Percentiles rank a stretch among this genome's conserved stretches.
Conservation (phyloP, 768 basidiomycete species). For the Lactifluus hygrophoroides region DNA sequence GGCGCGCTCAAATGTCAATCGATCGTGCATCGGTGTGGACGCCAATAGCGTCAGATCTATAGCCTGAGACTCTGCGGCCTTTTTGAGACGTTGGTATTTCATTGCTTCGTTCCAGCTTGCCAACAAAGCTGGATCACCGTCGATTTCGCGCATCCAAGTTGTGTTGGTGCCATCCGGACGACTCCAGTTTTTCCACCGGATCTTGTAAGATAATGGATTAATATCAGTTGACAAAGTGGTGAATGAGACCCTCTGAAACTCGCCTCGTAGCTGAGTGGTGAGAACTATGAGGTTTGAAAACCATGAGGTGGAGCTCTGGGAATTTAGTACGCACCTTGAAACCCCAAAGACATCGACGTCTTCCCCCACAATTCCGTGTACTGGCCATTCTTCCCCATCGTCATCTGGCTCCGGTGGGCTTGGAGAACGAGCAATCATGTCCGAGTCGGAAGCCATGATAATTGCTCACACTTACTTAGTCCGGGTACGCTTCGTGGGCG, state of each 20-base stretch:
- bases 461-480: neutral
- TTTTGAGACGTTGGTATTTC: neutral
- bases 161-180: constrained; percentile 19
- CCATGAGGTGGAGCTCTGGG: neutral
- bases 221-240: neutral
- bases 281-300: neutral
- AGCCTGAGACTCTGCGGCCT: constrained; percentile 7
- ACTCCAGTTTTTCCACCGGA: constrained; percentile 18
- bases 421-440: constrained; percentile 11
- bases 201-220: neutral
- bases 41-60: constrained; percentile 6
- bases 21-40: constrained; percentile 11
- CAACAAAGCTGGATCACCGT: neutral
- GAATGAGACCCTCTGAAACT: neutral
- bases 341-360: constrained; percentile 18
- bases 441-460: neutral
- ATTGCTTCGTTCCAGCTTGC: constrained; percentile 7
- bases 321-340: neutral
- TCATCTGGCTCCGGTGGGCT: constrained; percentile 13
- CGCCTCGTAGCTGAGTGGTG: constrained; percentile 14
- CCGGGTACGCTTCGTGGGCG: no score
- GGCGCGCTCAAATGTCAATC: constrained; percentile 13
- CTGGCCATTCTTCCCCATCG: constrained; percentile 18
- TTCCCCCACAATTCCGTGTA: constrained; percentile 19
- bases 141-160: constrained; percentile 15